phyloP scores from a whole-genome alignment of 257 asterid genomes.

The Scutellaria barbata region DNA sequence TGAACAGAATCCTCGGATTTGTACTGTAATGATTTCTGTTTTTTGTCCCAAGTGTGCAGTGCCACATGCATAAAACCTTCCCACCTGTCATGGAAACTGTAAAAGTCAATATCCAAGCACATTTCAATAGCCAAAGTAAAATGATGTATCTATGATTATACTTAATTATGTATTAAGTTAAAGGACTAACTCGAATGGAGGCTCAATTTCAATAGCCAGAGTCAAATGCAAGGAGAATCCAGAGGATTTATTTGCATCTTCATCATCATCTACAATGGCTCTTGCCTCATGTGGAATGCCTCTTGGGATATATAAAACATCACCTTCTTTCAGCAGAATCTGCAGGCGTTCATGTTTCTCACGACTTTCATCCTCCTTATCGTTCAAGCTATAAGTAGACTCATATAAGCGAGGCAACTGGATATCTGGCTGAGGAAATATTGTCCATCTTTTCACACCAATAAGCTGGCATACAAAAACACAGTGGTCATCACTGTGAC shows the following conservation, averaged over 20 bases:
- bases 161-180: constrained; percentile 7
- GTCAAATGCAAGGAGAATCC: constrained; percentile 83
- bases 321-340: constrained; percentile 73
- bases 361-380: constrained; percentile 36
- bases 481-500: constrained; percentile 88
- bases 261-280: constrained; percentile 46
- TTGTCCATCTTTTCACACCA: constrained; percentile 66
- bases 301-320: constrained; percentile 79
- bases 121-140: too few species aligned
- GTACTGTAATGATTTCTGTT: constrained; percentile 37
- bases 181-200: constrained; percentile 80
- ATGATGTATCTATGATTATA: too few species aligned
- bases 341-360: constrained; percentile 42
- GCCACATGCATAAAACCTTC: constrained; percentile 82
- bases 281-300: constrained; percentile 79
- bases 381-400: constrained; percentile 31
- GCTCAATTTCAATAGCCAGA: constrained; percentile 82
- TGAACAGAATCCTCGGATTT: constrained; percentile 35
- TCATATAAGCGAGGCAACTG: constrained; percentile 78
- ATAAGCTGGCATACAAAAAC: constrained; percentile 78
- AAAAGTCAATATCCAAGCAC: too few species aligned
- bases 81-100: constrained; percentile 79
- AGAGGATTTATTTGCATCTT: constrained; percentile 29
- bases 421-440: constrained; percentile 45
- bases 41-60: constrained; percentile 55